Evolutionary conservation across 805 yeast species (phyloP).

Genomic region (Trichomonascus vanleenenianus): DNA sequence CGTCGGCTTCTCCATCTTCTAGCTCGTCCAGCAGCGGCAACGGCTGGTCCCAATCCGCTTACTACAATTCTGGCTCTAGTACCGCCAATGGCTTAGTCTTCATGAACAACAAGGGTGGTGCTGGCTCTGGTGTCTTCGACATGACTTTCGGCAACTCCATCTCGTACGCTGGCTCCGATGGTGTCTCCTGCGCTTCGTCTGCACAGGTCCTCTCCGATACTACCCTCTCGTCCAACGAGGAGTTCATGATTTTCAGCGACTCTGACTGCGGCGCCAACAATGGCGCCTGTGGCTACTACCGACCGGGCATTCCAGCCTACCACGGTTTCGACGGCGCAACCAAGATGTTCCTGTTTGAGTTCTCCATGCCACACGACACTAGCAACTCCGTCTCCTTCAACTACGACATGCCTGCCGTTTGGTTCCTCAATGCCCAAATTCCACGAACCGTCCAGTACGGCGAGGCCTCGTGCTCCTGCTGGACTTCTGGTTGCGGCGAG

Average conservation of each 20-base stretch:
- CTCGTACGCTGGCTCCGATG: slow-evolving; percentile 75
- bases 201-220: slow-evolving; percentile 64
- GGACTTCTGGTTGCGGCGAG: slow-evolving; percentile 98
- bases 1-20: slow-evolving; percentile 17
- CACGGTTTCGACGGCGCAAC: slow-evolving; percentile 83
- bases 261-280: slow-evolving; percentile 33
- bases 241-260: slow-evolving; percentile 71
- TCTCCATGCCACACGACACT: slow-evolving; percentile 64
- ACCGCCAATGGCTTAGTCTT: slow-evolving; percentile 65
- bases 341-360: slow-evolving; percentile 90
- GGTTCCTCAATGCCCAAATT: slow-evolving; percentile 91
- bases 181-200: slow-evolving; percentile 60
- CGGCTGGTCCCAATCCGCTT: slow-evolving; percentile 71
- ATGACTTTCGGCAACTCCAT: slow-evolving; percentile 85
- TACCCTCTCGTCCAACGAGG: slow-evolving; percentile 63
- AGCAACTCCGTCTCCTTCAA: slow-evolving; percentile 36
- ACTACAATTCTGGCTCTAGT: slow-evolving; percentile 60
- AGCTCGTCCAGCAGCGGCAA: slow-evolving; percentile 23
- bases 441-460: slow-evolving; percentile 98
- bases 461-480: slow-evolving; percentile 78
- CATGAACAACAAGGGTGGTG: slow-evolving; percentile 84
- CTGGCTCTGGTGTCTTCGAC: slow-evolving; percentile 35
- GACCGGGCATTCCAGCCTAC: slow-evolving; percentile 82
- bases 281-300: slow-evolving; percentile 70
- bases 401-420: slow-evolving; percentile 95